Evolutionary conservation across 1,284 basidiomycete species (phyloP), one percentile per base, ranked within the genome.

Genomic region (Microbotryum violaceum): DNA sequence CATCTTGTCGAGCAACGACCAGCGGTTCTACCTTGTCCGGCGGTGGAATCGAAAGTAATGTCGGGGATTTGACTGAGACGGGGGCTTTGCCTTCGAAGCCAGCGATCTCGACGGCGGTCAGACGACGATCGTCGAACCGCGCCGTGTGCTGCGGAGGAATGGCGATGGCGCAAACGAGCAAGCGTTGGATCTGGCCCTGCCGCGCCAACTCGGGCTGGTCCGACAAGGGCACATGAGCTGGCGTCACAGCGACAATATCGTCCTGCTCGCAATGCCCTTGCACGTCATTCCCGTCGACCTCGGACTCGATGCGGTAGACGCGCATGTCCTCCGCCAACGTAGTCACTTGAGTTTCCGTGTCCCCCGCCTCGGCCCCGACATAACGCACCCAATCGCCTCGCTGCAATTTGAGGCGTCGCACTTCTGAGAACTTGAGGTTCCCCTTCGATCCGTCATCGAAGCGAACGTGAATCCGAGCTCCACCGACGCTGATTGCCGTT

Each of bases 71-170:
- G 1, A 79, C 78, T 56, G 79, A 78, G 48, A 75, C 74, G 1
- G 81, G 78, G 58, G 86, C 78, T 53, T 76, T 77, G 58, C 86
- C 70, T 23, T 78, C 74, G 29, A 65, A 60, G 37, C 80, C 70
- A 3, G 61, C 53, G 25, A 76, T 65, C 37, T 74, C 66, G 64
- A 45, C 64, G 54, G n/a, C 64, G 64, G 44, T 70, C 62, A 45
- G 77, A 60, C 56, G 77, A 14, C 70, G 62, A 46, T 70, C 58
- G 49, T 66, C 60, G 59, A 70, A 64, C 44, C 58, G 61, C 6
- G 25, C n/a, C 20, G 29, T 27, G 20, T 52, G 57, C 29, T 23
- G 18, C 0, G 49, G 45, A 4, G 23, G 9, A 44, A 68, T 48
- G 54, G 55, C 44, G 18, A 66, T 29, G 3, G 57, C 57, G 2